These are phyloP conservation scores for Verticillium isaacii DNA, from an alignment of 2,329 filamentous ascomycete species.

Conservation along the genomic window DNA sequence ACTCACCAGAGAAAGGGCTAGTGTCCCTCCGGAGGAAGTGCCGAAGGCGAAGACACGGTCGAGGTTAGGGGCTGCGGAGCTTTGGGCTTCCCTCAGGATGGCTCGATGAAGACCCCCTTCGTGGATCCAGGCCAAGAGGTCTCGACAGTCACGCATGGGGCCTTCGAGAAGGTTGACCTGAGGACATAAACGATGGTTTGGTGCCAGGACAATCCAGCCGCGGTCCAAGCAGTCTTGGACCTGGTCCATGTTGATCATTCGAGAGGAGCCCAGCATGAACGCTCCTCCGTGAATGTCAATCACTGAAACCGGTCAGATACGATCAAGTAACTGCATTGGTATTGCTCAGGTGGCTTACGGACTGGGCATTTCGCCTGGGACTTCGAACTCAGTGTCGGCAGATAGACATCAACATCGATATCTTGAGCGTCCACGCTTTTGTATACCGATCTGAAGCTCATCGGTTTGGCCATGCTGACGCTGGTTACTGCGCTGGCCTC, in stretches of 20 bases:
- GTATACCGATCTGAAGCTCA: conserved; percentile 20
- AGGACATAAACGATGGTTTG: conserved; percentile 26
- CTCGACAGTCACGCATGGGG: conserved; percentile 26
- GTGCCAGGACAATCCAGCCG: conserved; percentile 31
- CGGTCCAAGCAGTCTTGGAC: conserved; percentile 29
- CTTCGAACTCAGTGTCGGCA: conserved; percentile 10
- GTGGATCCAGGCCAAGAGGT: conserved; percentile 29
- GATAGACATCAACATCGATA: conserved; percentile 22
- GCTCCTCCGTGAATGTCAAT: conserved; percentile 39
- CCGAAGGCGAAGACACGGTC: conserved; percentile 28
- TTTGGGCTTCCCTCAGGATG: conserved; percentile 14
- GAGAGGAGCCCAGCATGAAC: conserved; percentile 34
- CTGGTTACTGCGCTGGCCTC: background rate
- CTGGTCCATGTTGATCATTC: conserved; percentile 32
- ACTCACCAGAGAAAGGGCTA: conserved; percentile 29
- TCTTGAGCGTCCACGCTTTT: conserved; percentile 20
- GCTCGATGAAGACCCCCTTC: conserved; percentile 19
- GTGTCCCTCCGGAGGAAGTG: conserved; percentile 28
- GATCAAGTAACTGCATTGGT: background rate
- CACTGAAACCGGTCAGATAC: conserved; percentile 18
- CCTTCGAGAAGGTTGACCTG: conserved; percentile 24
- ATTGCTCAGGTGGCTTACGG: background rate
- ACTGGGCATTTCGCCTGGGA: background rate
- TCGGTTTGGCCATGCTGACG: conserved; percentile 9
- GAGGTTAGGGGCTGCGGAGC: conserved; percentile 11